Evolutionary conservation across 768 basidiomycete species (phyloP), one percentile per base, ranked within the genome.

Genomic region (Vararia minispora): DNA sequence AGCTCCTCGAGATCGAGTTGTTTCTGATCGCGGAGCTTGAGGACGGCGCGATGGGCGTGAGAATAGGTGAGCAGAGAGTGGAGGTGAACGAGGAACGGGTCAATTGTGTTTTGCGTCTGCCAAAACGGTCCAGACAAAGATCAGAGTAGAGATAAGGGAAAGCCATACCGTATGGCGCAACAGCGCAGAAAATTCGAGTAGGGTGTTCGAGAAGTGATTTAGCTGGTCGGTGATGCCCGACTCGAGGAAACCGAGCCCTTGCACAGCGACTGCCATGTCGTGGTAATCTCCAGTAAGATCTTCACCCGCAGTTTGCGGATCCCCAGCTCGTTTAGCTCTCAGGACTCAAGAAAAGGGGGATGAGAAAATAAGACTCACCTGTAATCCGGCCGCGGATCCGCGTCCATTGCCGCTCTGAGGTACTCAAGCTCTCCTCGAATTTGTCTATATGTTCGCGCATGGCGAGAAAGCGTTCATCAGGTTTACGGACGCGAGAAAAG

Each of bases 1-100:
- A 98, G 72, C 56, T 98, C 94, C 60, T 99, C 95, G 46, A 97
- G 94, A 55, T 99, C 95, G 39, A 98, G 75, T 58, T 99, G 95
- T 58, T 98, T 99, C 61, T 98, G 95, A 57, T 98, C 95, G 31
- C 95, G 79, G 22, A 95, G 71, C 59, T 88, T 94, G 47, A 99
- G 72, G 16, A 98, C 89, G n/a, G 83, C 77, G 36, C 88, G 80
- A 49, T 97, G 94, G 22, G 87, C 80, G 54, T 89, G 79, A 2
- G 90, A 88, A 59, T 97, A 97, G n/a, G 79, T 72, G n/a, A 91
- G 66, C 5, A 98, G 69, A 2, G 91, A 89, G 53, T 95, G 90
- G 1, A 97, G 66, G 53, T 94, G 89, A 21, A 79, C 62, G 27
- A 97, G 75, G 59, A 95, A 83, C 4, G 92, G 91, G 53, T 95